Percentiles rank a stretch among this genome's conserved stretches.
phyloP scores from a whole-genome alignment of 345 rosid species.

The Salix caprea region DNA sequence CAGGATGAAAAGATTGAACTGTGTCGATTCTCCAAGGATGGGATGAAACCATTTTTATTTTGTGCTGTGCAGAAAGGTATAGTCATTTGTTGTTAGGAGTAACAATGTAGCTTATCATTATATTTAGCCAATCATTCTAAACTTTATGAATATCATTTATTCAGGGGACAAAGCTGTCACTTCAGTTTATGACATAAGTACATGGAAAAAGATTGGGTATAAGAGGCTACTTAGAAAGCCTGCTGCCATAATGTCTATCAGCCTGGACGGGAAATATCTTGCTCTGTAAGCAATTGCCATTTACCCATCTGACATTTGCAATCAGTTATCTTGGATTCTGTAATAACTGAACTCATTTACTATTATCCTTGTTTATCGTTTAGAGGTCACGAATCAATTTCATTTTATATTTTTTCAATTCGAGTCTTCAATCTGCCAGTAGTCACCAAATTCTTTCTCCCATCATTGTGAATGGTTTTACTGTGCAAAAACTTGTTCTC shows the following conservation, averaged over 20 bases:
- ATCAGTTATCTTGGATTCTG: neutral
- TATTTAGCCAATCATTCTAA: neutral
- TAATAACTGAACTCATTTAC: neutral
- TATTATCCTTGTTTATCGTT: neutral
- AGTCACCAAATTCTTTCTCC: neutral
- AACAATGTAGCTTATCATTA: neutral
- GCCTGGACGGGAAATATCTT: slow-evolving; percentile 92
- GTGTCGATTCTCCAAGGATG: slow-evolving; percentile 87
- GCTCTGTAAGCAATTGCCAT: slow-evolving; percentile 58
- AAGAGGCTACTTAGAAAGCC: slow-evolving; percentile 80
- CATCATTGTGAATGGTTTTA: neutral
- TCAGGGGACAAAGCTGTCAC: slow-evolving; percentile 67
- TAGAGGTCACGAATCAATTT: neutral
- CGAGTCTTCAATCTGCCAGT: neutral
- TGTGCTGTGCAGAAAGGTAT: slow-evolving; percentile 75
- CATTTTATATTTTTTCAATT: neutral
- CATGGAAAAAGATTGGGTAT: slow-evolving; percentile 88
- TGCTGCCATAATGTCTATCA: slow-evolving; percentile 76
- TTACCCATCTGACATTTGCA: neutral
- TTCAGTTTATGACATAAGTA: slow-evolving; percentile 80
- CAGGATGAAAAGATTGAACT: slow-evolving; percentile 86
- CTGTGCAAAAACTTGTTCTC: neutral
- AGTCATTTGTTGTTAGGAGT: neutral
- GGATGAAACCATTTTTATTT: slow-evolving; percentile 85
- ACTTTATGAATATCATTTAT: slow-evolving; percentile 14